Base-by-base conservation (phyloP, 495 filamentous ascomycete species). In the Annulohypoxylon maeteangense region DNA sequence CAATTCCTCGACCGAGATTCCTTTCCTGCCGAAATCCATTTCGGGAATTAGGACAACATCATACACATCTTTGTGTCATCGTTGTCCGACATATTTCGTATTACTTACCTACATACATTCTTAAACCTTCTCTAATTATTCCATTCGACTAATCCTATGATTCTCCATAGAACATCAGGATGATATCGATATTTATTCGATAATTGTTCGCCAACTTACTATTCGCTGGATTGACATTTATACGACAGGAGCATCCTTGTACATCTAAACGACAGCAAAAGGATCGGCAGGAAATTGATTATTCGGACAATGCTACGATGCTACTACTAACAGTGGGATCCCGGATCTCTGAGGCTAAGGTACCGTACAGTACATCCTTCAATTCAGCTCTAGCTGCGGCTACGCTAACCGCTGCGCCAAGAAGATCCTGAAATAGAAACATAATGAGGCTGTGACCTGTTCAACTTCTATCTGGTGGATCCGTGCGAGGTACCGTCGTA, bases 351-450 rank as follows among this genome's bases (percentile, higher is more conserved):
- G 53, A 48, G 16, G 58, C 58, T 40, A 56, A 29, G 38, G 29
- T n/a, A n/a, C n/a, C n/a, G n/a, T n/a, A n/a, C n/a, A n/a, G 5
- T 55, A 22, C 16, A 62, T 61, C 47, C 65, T 53, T 6, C 23
- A 42, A 29, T 6, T 53, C 16, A 25, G 34, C 62, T 69, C 38
- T 8, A 25, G 34, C 62, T 69, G 51, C 62, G 62, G 62, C 62
- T 57, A 56, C 38, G 16, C 51, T 47, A 23, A 42, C 2, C n/a
- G 27, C 61, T 11, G 34, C 48, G 44, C 67, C 32, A 57, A 54
- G 53, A 68, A 31, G 48, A 57, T 68, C 70, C 36, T 11, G 47
- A 71, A 76, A 76, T 76, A 76, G 74, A 61, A 75, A 69, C 67
- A 69, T 6, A 65, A 69, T 65, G 74, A 74, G 74, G 74, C 74